phyloP scores from a whole-genome alignment of 495 filamentous ascomycete genomes.

The Tuber calosporum region DNA sequence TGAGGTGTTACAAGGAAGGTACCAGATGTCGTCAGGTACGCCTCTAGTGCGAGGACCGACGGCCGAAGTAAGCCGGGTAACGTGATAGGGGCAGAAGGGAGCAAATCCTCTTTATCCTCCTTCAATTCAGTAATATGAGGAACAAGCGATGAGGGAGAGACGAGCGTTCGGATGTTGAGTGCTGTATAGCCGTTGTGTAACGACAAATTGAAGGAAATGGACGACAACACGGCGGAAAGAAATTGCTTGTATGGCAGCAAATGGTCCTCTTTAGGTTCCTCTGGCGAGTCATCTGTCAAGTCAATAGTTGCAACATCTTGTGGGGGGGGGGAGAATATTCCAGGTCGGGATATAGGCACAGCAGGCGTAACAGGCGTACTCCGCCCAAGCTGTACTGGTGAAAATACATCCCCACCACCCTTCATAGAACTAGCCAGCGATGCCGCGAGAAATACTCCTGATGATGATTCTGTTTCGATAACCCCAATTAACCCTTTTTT shows the following conservation, averaged over 20 bases:
- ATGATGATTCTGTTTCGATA: slow-evolving; percentile 20
- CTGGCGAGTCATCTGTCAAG: slow-evolving; percentile 34
- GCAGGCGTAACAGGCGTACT: slow-evolving; percentile 24
- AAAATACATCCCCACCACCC: slow-evolving; percentile 1
- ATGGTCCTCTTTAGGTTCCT: slow-evolving; percentile 21
- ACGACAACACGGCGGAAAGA: slow-evolving; percentile 30
- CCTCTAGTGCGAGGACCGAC: slow-evolving; percentile 32
- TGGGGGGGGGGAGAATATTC: slow-evolving; percentile 28
- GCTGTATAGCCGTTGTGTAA: slow-evolving; percentile 34
- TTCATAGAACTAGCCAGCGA: slow-evolving; percentile 24
- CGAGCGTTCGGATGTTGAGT: slow-evolving; percentile 37
- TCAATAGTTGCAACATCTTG: slow-evolving; percentile 28
- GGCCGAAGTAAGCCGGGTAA: slow-evolving; percentile 30
- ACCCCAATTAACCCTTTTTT: background rate
- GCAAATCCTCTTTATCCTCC: slow-evolving; percentile 13
- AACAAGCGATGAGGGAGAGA: slow-evolving; percentile 31
- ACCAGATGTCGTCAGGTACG: slow-evolving; percentile 36
- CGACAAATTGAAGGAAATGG: slow-evolving; percentile 32
- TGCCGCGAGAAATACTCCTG: slow-evolving; percentile 35
- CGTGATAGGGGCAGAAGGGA: slow-evolving; percentile 25
- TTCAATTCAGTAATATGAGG: slow-evolving; percentile 7
- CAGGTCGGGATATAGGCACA: slow-evolving; percentile 18
- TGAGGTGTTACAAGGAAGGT: slow-evolving; percentile 36
- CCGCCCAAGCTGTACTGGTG: background rate
- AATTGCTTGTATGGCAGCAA: slow-evolving; percentile 25